A percentile compares a stretch with the other conserved stretches of the same genome.
Evolutionary conservation across 2,329 filamentous ascomycete genomes (phyloP).

Genomic region (Monilinia vaccinii-corymbosi): DNA sequence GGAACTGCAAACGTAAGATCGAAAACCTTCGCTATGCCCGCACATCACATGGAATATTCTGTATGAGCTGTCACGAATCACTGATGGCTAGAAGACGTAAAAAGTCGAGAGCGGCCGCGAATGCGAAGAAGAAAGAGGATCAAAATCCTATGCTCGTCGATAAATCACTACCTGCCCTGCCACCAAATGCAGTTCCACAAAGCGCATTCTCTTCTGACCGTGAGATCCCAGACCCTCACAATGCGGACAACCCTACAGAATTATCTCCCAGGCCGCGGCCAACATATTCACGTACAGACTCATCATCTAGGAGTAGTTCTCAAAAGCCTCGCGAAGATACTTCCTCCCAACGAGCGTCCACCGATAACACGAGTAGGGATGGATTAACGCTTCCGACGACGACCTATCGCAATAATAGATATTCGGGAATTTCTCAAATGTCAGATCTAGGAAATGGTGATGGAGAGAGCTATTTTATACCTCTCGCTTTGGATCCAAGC

Average conservation of each 20-base stretch:
- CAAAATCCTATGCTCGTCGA: slow-evolving; percentile 64
- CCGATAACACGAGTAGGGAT: slow-evolving; percentile 39
- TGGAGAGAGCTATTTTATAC: slow-evolving; percentile 58
- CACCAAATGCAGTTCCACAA: slow-evolving; percentile 60
- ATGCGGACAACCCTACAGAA: slow-evolving; percentile 61
- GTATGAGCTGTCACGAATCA: slow-evolving; percentile 97
- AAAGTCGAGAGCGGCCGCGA: slow-evolving; percentile 60
- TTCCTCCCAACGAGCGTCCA: slow-evolving; percentile 44
- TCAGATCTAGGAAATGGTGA: slow-evolving; percentile 35
- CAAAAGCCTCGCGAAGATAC: slow-evolving; percentile 32
- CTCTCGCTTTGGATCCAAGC: slow-evolving; percentile 64
- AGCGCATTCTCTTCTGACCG: slow-evolving; percentile 49
- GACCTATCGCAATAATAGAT: slow-evolving; percentile 69
- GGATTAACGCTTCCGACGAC: slow-evolving; percentile 63
- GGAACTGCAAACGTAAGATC: slow-evolving; percentile 98
- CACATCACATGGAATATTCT: slow-evolving; percentile 97
- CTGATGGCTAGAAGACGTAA: slow-evolving; percentile 89
- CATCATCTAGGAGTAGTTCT: slow-evolving; percentile 46
- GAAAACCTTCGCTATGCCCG: slow-evolving; percentile 96
- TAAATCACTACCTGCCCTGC: slow-evolving; percentile 86
- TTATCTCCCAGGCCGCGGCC: slow-evolving; percentile 54
- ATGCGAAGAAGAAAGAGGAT: slow-evolving; percentile 56
- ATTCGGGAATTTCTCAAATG: slow-evolving; percentile 56
- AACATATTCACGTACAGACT: slow-evolving; percentile 42
- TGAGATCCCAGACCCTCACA: slow-evolving; percentile 48